Base-by-base conservation (phyloP, 495 filamentous ascomycete species). In the Daldinia bambusicola region DNA sequence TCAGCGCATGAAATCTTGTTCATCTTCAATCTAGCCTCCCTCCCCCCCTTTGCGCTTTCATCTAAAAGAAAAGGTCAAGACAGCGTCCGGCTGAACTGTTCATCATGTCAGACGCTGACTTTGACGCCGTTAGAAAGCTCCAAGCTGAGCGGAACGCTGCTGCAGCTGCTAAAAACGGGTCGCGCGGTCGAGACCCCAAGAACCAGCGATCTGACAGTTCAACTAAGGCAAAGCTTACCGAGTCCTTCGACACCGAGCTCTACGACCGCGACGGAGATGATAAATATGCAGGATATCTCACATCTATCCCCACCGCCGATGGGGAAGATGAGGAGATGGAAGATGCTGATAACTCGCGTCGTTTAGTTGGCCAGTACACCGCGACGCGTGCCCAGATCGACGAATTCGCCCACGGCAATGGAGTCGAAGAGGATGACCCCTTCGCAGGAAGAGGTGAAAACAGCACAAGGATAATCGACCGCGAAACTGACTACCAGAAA, bases 401-500 rank as follows among this genome's bases (percentile, higher is more conserved):
- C 78, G 96, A 99, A 84, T 95, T 98, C 81, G 92, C 95, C 8
- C 89, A 84, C 50, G 93, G 93, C 55, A 88, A 86, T 66, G 92
- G 92, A 45, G 93, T 93, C 22, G 93, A 94, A 77, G 95, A 98
- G 79, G 94, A 95, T 70, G 96, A 99, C 76, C 91, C 93, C 12
- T 83, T 99, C 67, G 84, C 93, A 38, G 91, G 90, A 34, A 80
- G 81, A 52, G 90, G 93, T 76, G 95, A 98, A 81, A 91, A 95
- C 82, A 89, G 91, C 78, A 93, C 91, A 22, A 89, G 93, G 74
- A 97, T 99, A 78, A 87, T 91, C 18, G 93, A 94, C 72, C 89
- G 96, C 67, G 94, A 98, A 84, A 96, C 94, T 62, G 95, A 98
- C 76, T 99, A 99, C 76, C 96, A 99, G 81, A 97, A 97, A 82